A percentile compares a stretch with the other conserved stretches of the same genome.
phyloP scores from a whole-genome alignment of 2,329 filamentous ascomycete species.

The Penicillium sclerotiorum region DNA sequence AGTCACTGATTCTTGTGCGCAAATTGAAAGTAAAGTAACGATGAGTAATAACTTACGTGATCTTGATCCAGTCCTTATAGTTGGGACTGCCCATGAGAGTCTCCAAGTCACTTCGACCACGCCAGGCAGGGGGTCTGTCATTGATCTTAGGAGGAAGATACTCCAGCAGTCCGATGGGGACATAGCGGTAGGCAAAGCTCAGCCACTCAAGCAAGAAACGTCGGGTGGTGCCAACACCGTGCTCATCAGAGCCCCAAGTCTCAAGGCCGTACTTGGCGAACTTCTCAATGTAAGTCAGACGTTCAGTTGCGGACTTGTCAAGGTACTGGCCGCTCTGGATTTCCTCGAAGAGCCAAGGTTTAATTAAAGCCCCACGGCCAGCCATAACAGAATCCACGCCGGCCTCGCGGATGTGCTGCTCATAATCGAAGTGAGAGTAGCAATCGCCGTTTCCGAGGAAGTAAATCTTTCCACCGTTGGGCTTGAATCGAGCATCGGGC shows the following conservation, averaged over 20 bases:
- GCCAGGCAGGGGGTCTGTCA: constrained; percentile 82
- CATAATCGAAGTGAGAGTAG: constrained; percentile 90
- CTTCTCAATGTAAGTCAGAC: constrained; percentile 81
- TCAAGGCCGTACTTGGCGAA: constrained; percentile 90
- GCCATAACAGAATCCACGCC: constrained; percentile 95
- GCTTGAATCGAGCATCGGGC: constrained; percentile 72
- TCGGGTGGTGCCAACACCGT: constrained; percentile 86
- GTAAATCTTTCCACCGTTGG: constrained; percentile 74
- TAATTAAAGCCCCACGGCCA: constrained; percentile 91
- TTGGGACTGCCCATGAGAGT: constrained; percentile 88
- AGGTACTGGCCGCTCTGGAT: constrained; percentile 90
- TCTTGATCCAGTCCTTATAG: constrained; percentile 98
- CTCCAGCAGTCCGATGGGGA: constrained; percentile 86
- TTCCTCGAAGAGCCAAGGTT: constrained; percentile 98
- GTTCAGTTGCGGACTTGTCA: constrained; percentile 89
- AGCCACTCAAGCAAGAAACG: constrained; percentile 95
- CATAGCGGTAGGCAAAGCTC: constrained; percentile 89
- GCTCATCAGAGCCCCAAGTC: constrained; percentile 93
- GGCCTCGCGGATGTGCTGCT: constrained; percentile 72
- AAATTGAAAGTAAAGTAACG: not conserved
- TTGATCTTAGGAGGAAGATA: constrained; percentile 85
- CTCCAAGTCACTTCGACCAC: constrained; percentile 86
- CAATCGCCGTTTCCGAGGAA: constrained; percentile 97
- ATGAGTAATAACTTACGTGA: constrained; percentile 66
- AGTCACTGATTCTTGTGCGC: constrained; percentile 9